Evolutionary conservation across 345 rosid genomes (phyloP).

Genomic region (Psidium guajava): DNA sequence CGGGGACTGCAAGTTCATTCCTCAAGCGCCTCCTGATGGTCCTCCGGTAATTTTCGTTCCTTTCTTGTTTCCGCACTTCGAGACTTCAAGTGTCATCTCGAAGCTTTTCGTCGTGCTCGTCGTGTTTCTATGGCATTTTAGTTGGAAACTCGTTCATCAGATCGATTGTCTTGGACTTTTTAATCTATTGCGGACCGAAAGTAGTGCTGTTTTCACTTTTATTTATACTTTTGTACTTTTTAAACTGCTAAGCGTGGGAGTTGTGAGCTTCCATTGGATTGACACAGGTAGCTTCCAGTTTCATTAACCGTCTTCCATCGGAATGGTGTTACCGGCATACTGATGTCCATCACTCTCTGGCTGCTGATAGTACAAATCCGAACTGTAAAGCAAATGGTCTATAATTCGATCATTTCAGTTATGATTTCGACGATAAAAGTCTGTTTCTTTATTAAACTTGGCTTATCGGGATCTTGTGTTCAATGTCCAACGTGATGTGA

Average conservation of each 20-base stretch:
- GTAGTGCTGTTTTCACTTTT: not conserved
- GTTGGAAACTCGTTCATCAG: not conserved
- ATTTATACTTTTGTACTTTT: not conserved
- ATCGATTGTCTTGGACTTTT: not conserved
- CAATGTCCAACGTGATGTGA: not conserved
- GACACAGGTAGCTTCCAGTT: not conserved
- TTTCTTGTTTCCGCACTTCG: not conserved
- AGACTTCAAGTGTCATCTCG: not conserved
- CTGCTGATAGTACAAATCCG: not conserved
- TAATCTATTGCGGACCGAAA: not conserved
- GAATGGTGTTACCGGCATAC: not conserved
- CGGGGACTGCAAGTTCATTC: conserved; percentile 70
- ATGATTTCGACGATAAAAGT: not conserved
- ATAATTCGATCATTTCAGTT: not conserved
- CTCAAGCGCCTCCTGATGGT: conserved; percentile 70
- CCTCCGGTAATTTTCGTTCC: conserved; percentile 39
- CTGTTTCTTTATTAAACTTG: not conserved
- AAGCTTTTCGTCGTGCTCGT: not conserved
- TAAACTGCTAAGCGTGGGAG: not conserved
- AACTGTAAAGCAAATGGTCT: not conserved
- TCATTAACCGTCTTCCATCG: not conserved
- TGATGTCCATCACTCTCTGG: not conserved
- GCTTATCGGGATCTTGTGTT: not conserved
- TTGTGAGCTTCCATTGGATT: not conserved
- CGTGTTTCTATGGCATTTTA: not conserved